phyloP scores from a whole-genome alignment of 768 basidiomycete species.

The Hortiboletus campestris region DNA sequence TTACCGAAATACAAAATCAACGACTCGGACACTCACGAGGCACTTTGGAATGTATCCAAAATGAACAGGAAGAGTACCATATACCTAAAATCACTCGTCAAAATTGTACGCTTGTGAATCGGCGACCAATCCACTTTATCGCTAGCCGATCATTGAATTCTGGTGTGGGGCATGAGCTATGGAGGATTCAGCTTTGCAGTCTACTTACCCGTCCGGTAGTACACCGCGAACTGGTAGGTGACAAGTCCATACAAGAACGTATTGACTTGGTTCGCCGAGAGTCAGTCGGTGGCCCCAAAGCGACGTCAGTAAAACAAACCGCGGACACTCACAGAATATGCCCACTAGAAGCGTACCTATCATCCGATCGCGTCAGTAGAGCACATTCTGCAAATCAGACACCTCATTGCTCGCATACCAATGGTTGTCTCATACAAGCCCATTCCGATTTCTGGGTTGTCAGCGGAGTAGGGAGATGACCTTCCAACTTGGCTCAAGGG shows the following conservation, averaged over 20 bases:
- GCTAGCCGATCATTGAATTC: too few species aligned
- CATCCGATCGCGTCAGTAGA: not conserved
- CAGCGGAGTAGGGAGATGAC: not conserved
- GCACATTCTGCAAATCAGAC: too few species aligned
- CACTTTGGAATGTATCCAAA: conserved; percentile 20
- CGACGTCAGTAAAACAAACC: not conserved
- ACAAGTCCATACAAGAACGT: conserved; percentile 41
- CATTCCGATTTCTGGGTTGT: not conserved
- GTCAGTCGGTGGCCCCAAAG: not conserved
- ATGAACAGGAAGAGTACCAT: conserved; percentile 20
- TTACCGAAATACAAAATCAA: too few species aligned
- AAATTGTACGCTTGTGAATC: too few species aligned
- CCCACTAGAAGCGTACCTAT: conserved; percentile 19
- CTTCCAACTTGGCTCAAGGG: too few species aligned
- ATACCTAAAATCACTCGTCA: conserved; percentile 1
- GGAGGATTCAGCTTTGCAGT: too few species aligned
- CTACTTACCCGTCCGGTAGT: too few species aligned
- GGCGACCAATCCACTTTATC: too few species aligned
- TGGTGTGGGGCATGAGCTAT: too few species aligned
- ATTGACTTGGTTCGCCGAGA: conserved; percentile 14
- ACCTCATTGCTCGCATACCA: not conserved
- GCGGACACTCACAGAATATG: conserved; percentile 21
- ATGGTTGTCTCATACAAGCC: conserved; percentile 1
- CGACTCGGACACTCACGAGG: conserved; percentile 13
- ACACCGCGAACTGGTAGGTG: conserved; percentile 33